phyloP scores from a whole-genome alignment of 352 stramenopile genomes.

The Pythium oligandrum region DNA sequence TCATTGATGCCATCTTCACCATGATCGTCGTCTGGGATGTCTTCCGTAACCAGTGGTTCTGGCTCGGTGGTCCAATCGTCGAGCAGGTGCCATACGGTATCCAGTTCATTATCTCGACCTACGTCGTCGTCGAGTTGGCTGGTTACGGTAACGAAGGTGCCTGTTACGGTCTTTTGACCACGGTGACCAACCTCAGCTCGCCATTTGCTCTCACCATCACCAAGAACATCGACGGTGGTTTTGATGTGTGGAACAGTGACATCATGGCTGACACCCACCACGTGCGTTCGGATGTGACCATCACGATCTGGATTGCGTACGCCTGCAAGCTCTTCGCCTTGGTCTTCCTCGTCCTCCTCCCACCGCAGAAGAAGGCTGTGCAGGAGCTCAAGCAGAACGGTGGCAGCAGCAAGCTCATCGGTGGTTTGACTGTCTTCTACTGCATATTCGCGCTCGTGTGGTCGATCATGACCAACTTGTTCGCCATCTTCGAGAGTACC shows the following conservation, averaged over 20 bases:
- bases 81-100: constrained; percentile 11
- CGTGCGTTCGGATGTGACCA: constrained; percentile 15
- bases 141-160: constrained; percentile 17
- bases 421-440: constrained; percentile 5
- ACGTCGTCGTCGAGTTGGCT: constrained; percentile 19
- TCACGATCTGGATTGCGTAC: constrained; percentile 18
- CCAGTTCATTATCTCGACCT: constrained; percentile 11
- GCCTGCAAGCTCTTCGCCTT: constrained; percentile 14
- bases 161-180: constrained; percentile 12
- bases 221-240: constrained; percentile 10
- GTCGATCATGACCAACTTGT: constrained; percentile 15
- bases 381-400: constrained; percentile 7
- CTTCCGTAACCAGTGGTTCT: constrained; percentile 17
- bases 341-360: constrained; percentile 13
- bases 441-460: constrained; percentile 8
- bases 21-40: constrained; percentile 10
- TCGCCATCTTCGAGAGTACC: constrained; percentile 14
- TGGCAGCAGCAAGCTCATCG: constrained; percentile 3
- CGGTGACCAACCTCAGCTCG: constrained; percentile 1
- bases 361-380: constrained; percentile 16
- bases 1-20: constrained; percentile 4
- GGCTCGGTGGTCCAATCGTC: constrained; percentile 7
- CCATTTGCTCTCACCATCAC: constrained; percentile 8
- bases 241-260: constrained; percentile 6
- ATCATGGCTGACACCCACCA: constrained; percentile 11